Evolutionary conservation across 345 rosid species (phyloP).

Genomic region (Ceriops zippeliana): DNA sequence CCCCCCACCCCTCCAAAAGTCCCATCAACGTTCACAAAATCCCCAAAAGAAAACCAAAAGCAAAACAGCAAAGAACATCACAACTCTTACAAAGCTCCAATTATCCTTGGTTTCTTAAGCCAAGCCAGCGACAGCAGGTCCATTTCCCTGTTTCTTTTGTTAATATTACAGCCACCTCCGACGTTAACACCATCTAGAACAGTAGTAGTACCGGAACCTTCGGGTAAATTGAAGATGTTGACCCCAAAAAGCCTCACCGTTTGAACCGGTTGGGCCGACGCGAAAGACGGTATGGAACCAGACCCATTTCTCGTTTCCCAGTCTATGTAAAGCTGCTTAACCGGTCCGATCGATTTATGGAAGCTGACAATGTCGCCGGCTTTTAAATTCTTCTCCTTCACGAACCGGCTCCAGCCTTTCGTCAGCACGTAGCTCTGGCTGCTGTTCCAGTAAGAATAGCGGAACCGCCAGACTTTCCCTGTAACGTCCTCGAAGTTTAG

Average conservation of each 20-base stretch:
- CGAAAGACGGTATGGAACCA: neutral
- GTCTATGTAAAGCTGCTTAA: slow-evolving; percentile 62
- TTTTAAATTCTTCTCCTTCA: slow-evolving; percentile 69
- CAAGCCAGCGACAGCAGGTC: slow-evolving; percentile 54
- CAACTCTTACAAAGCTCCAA: slow-evolving; percentile 62
- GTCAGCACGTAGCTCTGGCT: slow-evolving; percentile 94
- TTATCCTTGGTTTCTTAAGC: slow-evolving; percentile 64
- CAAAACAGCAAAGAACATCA: neutral
- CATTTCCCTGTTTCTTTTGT: slow-evolving; percentile 58
- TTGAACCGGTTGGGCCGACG: slow-evolving; percentile 40
- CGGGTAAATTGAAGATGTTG: slow-evolving; percentile 53
- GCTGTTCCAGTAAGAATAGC: slow-evolving; percentile 95
- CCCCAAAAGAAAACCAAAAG: neutral
- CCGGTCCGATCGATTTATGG: slow-evolving; percentile 72
- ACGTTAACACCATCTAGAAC: slow-evolving; percentile 2
- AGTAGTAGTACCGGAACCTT: neutral
- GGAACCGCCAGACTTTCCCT: slow-evolving; percentile 84
- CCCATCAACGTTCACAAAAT: slow-evolving; percentile 15
- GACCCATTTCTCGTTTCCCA: slow-evolving; percentile 38
- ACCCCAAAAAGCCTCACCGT: slow-evolving; percentile 77
- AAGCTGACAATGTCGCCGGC: slow-evolving; percentile 83
- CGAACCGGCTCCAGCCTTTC: slow-evolving; percentile 93
- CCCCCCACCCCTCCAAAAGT: slow-evolving; percentile 10
- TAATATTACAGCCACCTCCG: slow-evolving; percentile 30
- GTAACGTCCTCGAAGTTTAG: slow-evolving; percentile 63